Conservation (phyloP, 805 yeast genomes). For the Cyberlindnera mrakii region DNA sequence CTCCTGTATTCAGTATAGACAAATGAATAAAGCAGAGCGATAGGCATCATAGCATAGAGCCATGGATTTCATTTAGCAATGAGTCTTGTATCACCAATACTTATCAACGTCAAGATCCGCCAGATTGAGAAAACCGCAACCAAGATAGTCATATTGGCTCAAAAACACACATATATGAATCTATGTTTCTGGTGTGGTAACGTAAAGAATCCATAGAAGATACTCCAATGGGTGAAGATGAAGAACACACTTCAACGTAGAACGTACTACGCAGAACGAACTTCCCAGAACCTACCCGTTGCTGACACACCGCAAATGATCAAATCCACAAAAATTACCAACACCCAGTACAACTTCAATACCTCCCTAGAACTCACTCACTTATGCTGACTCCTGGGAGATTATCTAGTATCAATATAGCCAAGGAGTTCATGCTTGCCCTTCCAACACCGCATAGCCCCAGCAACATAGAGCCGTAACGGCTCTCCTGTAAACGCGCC, state of each 20-base stretch:
- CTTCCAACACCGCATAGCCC: slow-evolving; percentile 52
- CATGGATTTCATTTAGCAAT: background rate
- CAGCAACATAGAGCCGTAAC: slow-evolving; percentile 39
- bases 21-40: slow-evolving; percentile 32
- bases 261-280: no score
- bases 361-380: slow-evolving; percentile 52
- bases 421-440: slow-evolving; percentile 45
- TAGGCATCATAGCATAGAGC: slow-evolving; percentile 1
- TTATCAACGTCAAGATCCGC: slow-evolving; percentile 6
- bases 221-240: slow-evolving; percentile 26
- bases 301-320: slow-evolving; percentile 45
- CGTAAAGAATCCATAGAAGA: background rate
- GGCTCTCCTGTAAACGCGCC: slow-evolving; percentile 43
- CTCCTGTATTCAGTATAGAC: slow-evolving; percentile 39
- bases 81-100: slow-evolving; percentile 6
- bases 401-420: slow-evolving; percentile 48
- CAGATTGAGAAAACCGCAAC: slow-evolving; percentile 4
- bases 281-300: slow-evolving; percentile 36
- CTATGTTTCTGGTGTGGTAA: slow-evolving; percentile 1
- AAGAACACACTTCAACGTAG: slow-evolving; percentile 32
- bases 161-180: slow-evolving; percentile 1
- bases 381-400: no score
- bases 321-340: slow-evolving; percentile 47
- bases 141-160: slow-evolving; percentile 2
- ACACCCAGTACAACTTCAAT: slow-evolving; percentile 43